Conservation (phyloP, 1,284 basidiomycete genomes). For the Omphalotus olearius region DNA sequence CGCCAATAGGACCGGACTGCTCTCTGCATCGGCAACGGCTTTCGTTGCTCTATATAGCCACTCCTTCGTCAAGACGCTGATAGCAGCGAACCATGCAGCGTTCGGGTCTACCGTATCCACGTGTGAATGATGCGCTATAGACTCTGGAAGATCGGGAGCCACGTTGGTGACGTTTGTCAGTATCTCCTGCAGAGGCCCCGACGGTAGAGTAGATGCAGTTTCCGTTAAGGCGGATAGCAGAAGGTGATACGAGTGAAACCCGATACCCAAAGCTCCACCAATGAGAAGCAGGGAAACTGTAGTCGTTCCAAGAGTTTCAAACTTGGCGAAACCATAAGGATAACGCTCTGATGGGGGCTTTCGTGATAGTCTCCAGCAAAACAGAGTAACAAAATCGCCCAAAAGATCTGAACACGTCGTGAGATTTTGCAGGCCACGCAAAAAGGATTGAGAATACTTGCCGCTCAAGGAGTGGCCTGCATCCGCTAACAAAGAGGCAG, state of each 20-base stretch:
- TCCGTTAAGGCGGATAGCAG: constrained; percentile 64
- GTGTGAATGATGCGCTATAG: constrained; percentile 54
- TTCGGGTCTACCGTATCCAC: constrained; percentile 79
- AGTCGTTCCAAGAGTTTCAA: constrained; percentile 89
- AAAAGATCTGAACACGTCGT: constrained; percentile 53
- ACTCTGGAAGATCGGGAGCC: constrained; percentile 47
- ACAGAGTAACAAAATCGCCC: constrained; percentile 91
- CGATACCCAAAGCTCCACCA: constrained; percentile 89
- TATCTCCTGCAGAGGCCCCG: constrained; percentile 58
- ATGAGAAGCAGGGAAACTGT: constrained; percentile 80
- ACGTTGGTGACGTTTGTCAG: constrained; percentile 52
- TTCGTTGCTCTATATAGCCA: constrained; percentile 89
- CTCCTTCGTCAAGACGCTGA: constrained; percentile 84
- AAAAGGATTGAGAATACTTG: constrained; percentile 28
- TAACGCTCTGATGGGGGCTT: constrained; percentile 74
- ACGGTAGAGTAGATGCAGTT: constrained; percentile 50
- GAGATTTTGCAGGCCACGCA: constrained; percentile 6
- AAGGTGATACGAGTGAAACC: constrained; percentile 87
- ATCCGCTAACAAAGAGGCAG: constrained; percentile 89
- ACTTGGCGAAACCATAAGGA: constrained; percentile 90
- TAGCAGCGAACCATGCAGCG: constrained; percentile 92
- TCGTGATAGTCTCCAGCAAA: constrained; percentile 87
- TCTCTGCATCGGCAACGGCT: constrained; percentile 86
- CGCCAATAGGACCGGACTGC: constrained; percentile 85
- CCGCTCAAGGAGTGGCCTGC: constrained; percentile 93